Conservation (phyloP, 2,329 filamentous ascomycete species). For the Metarhizium brunneum region DNA sequence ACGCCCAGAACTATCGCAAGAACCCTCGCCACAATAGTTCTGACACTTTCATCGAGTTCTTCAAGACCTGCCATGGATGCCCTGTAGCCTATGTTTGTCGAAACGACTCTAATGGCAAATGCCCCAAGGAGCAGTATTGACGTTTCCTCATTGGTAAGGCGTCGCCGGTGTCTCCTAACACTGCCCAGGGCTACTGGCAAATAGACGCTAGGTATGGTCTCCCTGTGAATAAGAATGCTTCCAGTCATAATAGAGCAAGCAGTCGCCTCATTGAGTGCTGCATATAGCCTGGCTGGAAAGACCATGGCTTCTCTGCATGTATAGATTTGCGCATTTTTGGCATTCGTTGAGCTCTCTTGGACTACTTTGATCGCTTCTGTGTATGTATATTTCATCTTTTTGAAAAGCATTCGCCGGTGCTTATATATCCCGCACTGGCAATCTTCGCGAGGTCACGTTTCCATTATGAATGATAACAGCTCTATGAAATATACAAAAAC, state of each 20-base stretch:
- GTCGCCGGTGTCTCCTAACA: background rate
- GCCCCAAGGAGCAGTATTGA: constrained; percentile 9
- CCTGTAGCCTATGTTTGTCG: constrained; percentile 8
- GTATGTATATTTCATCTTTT: no score
- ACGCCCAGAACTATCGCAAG: background rate
- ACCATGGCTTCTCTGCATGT: no score
- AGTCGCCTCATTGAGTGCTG: no score
- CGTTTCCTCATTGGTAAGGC: constrained; percentile 7
- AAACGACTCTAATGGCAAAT: constrained; percentile 6
- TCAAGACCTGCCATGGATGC: constrained; percentile 5
- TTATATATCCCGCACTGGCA: no score
- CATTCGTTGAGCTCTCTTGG: no score
- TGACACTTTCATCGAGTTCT: background rate
- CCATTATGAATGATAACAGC: no score
- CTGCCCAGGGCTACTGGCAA: background rate
- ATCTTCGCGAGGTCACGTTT: no score
- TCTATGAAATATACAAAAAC: no score
- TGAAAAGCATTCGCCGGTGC: no score
- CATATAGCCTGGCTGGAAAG: no score
- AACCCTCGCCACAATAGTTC: background rate
- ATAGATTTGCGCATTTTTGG: no score
- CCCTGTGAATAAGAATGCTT: background rate
- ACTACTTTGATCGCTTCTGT: no score
- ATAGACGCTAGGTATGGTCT: background rate
- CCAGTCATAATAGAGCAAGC: background rate